These are phyloP conservation scores for Solanum appendiculatum DNA, from an alignment of 257 asterid species.

Conservation along the genomic window DNA sequence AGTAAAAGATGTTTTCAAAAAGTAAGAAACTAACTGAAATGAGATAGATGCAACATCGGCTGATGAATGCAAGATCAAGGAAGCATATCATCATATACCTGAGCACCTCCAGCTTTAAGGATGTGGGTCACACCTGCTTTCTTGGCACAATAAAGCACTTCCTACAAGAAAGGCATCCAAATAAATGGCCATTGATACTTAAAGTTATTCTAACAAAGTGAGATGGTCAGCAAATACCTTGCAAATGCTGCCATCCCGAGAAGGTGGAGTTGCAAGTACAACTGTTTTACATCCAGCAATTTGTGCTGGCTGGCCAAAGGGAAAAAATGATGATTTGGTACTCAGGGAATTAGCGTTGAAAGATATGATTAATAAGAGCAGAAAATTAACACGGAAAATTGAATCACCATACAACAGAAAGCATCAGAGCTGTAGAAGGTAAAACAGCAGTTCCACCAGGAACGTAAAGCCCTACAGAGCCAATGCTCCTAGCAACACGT, in stretches of 20 bases:
- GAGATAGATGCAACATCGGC: not conserved
- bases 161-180: slow-evolving; percentile 25
- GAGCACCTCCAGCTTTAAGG: slow-evolving; percentile 99
- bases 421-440: slow-evolving; percentile 99
- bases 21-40: not conserved
- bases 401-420: slow-evolving; percentile 73
- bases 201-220: not conserved
- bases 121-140: slow-evolving; percentile 97
- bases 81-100: slow-evolving; percentile 32
- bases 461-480: slow-evolving; percentile 94
- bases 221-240: slow-evolving; percentile 40
- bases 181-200: not conserved
- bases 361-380: not conserved
- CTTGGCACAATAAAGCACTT: slow-evolving; percentile 93
- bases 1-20: not conserved
- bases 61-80: not conserved
- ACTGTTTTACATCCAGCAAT: slow-evolving; percentile 96
- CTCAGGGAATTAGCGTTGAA: not conserved
- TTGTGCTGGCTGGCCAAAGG: slow-evolving; percentile 80
- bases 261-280: slow-evolving; percentile 96
- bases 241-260: slow-evolving; percentile 82
- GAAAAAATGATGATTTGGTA: slow-evolving; percentile 1
- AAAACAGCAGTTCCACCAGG: slow-evolving; percentile 99
- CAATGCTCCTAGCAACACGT: slow-evolving; percentile 82
- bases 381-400: too few species aligned